Conservation (phyloP, 2,329 filamentous ascomycete genomes). For the Lachnellula willkommii region DNA sequence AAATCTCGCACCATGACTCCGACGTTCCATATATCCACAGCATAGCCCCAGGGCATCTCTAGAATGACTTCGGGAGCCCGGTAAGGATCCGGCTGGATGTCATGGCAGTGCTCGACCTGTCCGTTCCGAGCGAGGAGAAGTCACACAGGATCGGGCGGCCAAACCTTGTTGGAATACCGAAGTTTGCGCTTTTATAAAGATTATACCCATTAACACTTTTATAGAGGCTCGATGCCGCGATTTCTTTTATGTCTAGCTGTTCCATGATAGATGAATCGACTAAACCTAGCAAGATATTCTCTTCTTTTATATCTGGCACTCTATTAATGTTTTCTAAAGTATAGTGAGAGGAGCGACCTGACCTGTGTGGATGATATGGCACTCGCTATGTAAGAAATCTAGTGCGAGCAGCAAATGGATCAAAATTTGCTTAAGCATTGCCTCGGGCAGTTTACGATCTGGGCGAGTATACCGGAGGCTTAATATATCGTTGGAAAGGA, state of each 20-base stretch:
- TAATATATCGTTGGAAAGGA: too few species aligned
- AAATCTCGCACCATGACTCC: slow-evolving; percentile 31
- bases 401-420: too few species aligned
- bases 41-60: slow-evolving; percentile 32
- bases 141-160: slow-evolving; percentile 24
- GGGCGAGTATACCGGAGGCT: too few species aligned
- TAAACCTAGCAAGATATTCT: slow-evolving; percentile 21
- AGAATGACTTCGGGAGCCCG: slow-evolving; percentile 36
- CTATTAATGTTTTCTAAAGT: too few species aligned
- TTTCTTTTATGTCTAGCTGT: slow-evolving; percentile 22
- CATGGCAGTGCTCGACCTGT: slow-evolving; percentile 21
- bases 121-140: slow-evolving; percentile 23
- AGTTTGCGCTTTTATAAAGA: slow-evolving; percentile 22
- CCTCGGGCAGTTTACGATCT: too few species aligned
- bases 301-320: slow-evolving; percentile 14
- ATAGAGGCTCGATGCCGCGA: slow-evolving; percentile 14
- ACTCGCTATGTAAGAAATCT: too few species aligned
- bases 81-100: slow-evolving; percentile 25
- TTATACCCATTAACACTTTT: slow-evolving; percentile 19
- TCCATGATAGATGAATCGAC: slow-evolving; percentile 20
- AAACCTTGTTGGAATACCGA: slow-evolving; percentile 22
- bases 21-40: slow-evolving; percentile 35
- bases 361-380: too few species aligned
- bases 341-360: too few species aligned
- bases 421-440: too few species aligned